Conservation (phyloP, 805 yeast genomes). For the Starmerella sp. region DNA sequence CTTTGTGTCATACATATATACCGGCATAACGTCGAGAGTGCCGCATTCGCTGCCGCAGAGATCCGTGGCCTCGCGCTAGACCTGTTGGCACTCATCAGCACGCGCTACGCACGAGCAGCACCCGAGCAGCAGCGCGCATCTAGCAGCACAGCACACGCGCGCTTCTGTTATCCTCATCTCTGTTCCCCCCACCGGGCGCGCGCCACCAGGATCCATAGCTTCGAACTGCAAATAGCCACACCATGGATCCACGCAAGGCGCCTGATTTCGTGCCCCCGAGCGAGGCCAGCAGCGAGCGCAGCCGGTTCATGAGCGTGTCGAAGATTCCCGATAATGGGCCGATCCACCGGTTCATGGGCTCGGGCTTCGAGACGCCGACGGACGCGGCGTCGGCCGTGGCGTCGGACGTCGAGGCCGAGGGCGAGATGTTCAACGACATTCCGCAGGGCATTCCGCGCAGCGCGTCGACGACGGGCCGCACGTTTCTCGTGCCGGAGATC, state of each 20-base stretch:
- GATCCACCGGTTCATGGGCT: constrained; percentile 19
- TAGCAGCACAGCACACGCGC: too few species aligned
- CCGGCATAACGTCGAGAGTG: background rate
- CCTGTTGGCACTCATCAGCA: background rate
- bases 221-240: background rate
- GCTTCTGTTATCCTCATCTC: too few species aligned
- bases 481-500: constrained; percentile 24
- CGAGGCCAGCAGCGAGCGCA: constrained; percentile 30
- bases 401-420: background rate
- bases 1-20: background rate
- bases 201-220: background rate
- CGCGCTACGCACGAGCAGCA: too few species aligned
- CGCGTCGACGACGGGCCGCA: constrained; percentile 24
- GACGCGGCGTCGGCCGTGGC: constrained; percentile 13
- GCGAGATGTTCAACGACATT: constrained; percentile 9
- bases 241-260: constrained; percentile 88
- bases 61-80: background rate
- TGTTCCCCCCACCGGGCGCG: too few species aligned
- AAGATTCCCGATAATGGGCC: constrained; percentile 26
- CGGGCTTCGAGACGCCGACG: constrained; percentile 5
- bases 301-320: constrained; percentile 30
- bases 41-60: background rate
- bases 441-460: constrained; percentile 23
- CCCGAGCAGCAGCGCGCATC: too few species aligned
- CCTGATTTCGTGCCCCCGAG: constrained; percentile 85